Evolutionary conservation across 768 basidiomycete genomes (phyloP).

Genomic region (Psilocybe cubensis): DNA sequence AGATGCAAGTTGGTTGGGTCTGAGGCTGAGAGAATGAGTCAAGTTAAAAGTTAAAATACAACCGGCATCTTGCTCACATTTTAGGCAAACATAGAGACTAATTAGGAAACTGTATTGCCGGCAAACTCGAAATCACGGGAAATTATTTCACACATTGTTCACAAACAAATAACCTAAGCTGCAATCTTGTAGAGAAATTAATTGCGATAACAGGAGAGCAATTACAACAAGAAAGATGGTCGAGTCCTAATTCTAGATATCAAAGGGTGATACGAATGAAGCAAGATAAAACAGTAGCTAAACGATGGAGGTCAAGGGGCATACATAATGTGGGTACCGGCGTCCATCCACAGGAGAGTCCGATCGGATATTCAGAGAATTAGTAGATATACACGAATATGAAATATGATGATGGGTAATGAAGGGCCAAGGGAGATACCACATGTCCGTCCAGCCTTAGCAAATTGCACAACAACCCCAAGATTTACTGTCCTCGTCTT

Average conservation of each 20-base stretch:
- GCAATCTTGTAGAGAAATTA: neutral
- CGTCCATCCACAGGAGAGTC: slow-evolving; percentile 26
- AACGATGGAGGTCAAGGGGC: slow-evolving; percentile 20
- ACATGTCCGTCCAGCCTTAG: slow-evolving; percentile 28
- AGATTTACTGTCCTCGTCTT: slow-evolving; percentile 52
- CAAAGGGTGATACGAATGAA: slow-evolving; percentile 26
- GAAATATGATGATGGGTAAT: slow-evolving; percentile 7
- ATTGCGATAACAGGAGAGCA: slow-evolving; percentile 19
- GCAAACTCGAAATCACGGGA: too few relatives aligned
- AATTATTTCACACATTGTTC: too few relatives aligned
- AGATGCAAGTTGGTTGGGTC: too few relatives aligned
- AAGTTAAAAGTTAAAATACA: too few relatives aligned
- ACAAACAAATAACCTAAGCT: neutral
- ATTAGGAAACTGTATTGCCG: too few relatives aligned
- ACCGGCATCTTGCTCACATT: too few relatives aligned
- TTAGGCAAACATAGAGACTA: too few relatives aligned
- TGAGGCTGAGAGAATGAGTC: too few relatives aligned
- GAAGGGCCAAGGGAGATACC: slow-evolving; percentile 4
- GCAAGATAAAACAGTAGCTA: slow-evolving; percentile 29
- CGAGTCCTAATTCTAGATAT: slow-evolving; percentile 18
- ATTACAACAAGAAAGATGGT: slow-evolving; percentile 22
- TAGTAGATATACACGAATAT: slow-evolving; percentile 17
- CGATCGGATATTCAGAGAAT: slow-evolving; percentile 19
- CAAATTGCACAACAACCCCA: slow-evolving; percentile 78
- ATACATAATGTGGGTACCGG: slow-evolving; percentile 25